Evolutionary conservation across 2,329 filamentous ascomycete genomes (phyloP), one percentile per base, ranked within the genome.

Genomic region (Aspergillus ochraceoroseus): DNA sequence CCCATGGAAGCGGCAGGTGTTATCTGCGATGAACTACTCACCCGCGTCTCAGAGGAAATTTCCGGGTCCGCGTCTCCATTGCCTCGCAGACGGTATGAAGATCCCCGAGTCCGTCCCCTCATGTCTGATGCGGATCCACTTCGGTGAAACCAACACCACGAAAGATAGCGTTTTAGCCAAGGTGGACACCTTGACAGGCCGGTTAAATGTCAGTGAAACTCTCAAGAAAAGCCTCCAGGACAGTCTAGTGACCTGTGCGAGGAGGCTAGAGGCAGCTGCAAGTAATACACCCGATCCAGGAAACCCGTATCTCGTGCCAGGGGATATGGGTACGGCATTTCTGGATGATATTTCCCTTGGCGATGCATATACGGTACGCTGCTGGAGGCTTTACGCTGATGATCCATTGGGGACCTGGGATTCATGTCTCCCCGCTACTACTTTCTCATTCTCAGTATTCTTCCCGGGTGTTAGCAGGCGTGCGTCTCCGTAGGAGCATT

Each of bases 1-100:
- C 29, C 41, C 12, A 23, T 20, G 22, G 29, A 38, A 22, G 41
- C 41, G 11, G 29, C 23, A 8, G 30, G 52, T 44, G 38, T 18
- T 5, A 17, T 39, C 9, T 30, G 14, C 13, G 28, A 32, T 23
- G 37, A 39, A 7, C 14, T 30, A 8, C 14, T 27, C n/a, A 17
- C 28, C 4, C 28, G 17, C 5, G 17, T 31, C 3, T 4, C 28
- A 9, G 17, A 11, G 11, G 28, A 31, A 9, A 19, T 15, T 9
- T 8, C 28, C 17, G 12, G 7, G 9, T 7, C 7, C 11, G 7
- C 28, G 7, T 11, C 14, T 5, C 9, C 28, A 31, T 15, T 0
- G 3, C 13, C 28, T 6, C 3, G 7, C 3, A 31, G 17, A 30
- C 14, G 6, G 17, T 31, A 31, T 17, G 28, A 31, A 4, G 7